Evolutionary conservation across 352 stramenopile species (phyloP).

Genomic region (Phytophthora nicotianae): DNA sequence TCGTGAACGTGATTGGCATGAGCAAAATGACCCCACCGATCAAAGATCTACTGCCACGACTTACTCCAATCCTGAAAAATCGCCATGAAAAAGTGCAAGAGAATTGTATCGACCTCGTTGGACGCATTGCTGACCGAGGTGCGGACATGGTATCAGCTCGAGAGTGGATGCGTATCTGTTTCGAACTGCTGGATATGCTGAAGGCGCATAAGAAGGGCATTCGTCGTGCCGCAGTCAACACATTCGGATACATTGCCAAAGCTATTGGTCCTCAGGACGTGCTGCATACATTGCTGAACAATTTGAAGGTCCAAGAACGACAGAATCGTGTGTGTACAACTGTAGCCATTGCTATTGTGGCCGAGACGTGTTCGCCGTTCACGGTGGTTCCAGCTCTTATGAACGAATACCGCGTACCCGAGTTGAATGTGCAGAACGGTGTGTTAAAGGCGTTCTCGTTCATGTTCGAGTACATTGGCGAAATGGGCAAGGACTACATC

Average conservation of each 20-base stretch:
- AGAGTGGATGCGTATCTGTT: constrained; percentile 99
- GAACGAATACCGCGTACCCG: constrained; percentile 99
- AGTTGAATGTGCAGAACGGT: constrained; percentile 99
- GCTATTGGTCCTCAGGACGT: constrained; percentile 99
- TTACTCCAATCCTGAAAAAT: constrained; percentile 99
- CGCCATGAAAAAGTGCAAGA: constrained; percentile 99
- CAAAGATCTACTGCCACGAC: constrained; percentile 97
- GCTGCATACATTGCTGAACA: constrained; percentile 98
- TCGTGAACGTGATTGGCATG: constrained; percentile 99
- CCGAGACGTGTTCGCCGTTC: constrained; percentile 99
- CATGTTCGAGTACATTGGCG: constrained; percentile 99
- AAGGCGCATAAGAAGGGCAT: constrained; percentile 99
- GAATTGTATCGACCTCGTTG: constrained; percentile 95
- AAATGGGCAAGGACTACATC: constrained; percentile 99
- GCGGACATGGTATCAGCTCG: constrained; percentile 97
- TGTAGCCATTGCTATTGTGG: constrained; percentile 99
- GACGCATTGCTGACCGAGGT: constrained; percentile 97
- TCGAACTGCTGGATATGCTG: constrained; percentile 99
- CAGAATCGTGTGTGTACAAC: constrained; percentile 99
- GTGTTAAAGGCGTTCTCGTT: constrained; percentile 99
- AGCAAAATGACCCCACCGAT: constrained; percentile 99
- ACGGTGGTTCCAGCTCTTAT: constrained; percentile 99
- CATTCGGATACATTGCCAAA: constrained; percentile 99
- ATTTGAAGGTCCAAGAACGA: constrained; percentile 99
- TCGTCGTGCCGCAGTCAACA: constrained; percentile 97